Conservation (phyloP, 257 asterid genomes). For the Penstemon davidsonii region DNA sequence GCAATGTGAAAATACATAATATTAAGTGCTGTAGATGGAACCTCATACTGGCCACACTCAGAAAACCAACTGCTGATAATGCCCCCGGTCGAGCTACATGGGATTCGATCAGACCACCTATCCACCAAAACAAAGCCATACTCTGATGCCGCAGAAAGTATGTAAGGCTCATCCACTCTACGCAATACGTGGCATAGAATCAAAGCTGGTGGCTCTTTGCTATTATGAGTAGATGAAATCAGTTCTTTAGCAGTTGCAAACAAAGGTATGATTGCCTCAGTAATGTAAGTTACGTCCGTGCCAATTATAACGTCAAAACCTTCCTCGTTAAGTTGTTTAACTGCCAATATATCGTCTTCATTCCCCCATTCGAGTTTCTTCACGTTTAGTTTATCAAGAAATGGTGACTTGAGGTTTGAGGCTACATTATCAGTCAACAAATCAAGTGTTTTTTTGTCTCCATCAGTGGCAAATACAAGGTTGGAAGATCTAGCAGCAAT, state of each 20-base stretch:
- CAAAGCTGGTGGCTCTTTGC: slow-evolving; percentile 42
- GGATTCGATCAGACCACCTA: slow-evolving; percentile 51
- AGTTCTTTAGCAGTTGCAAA: slow-evolving; percentile 73
- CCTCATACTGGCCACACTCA: slow-evolving; percentile 26
- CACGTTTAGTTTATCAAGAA: slow-evolving; percentile 36
- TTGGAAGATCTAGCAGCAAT: slow-evolving; percentile 65
- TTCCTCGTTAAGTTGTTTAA: slow-evolving; percentile 44
- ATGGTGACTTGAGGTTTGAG: slow-evolving; percentile 49
- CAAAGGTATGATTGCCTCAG: slow-evolving; percentile 65
- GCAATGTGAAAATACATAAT: slow-evolving; percentile 63
- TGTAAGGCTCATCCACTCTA: slow-evolving; percentile 75
- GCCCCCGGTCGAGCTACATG: slow-evolving; percentile 30
- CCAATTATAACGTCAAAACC: slow-evolving; percentile 89
- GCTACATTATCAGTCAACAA: slow-evolving; percentile 59
- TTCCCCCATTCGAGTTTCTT: slow-evolving; percentile 80
- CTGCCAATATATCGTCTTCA: slow-evolving; percentile 45
- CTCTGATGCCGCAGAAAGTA: slow-evolving; percentile 60
- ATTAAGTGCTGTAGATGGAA: slow-evolving; percentile 61
- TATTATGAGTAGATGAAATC: slow-evolving; percentile 34
- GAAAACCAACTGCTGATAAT: slow-evolving; percentile 55
- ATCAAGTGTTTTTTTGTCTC: slow-evolving; percentile 71
- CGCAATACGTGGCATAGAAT: slow-evolving; percentile 83
- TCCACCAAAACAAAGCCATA: slow-evolving; percentile 65
- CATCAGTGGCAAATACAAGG: slow-evolving; percentile 85
- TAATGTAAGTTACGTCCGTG: slow-evolving; percentile 75